Evolutionary conservation across 2,329 filamentous ascomycete species (phyloP).

Genomic region (Aspergillus fumigatus): DNA sequence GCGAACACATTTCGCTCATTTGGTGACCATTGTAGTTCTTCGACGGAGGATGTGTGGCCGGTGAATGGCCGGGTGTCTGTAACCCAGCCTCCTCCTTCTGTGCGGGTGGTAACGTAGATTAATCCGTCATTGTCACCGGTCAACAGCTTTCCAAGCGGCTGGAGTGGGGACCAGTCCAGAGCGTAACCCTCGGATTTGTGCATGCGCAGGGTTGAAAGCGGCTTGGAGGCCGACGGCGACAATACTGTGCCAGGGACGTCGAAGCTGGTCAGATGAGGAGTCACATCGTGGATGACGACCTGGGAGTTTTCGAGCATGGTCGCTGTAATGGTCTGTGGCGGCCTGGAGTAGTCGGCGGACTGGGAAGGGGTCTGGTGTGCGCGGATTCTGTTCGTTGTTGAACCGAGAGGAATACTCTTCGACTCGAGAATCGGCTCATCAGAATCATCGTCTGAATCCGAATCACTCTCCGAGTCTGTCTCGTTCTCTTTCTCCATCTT

Average conservation of each 20-base stretch:
- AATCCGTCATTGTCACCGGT: constrained; percentile 88
- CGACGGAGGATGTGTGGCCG: constrained; percentile 79
- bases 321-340: constrained; percentile 79
- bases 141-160: constrained; percentile 76
- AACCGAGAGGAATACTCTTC: constrained; percentile 77
- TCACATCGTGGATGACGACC: constrained; percentile 91
- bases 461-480: constrained; percentile 65
- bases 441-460: constrained; percentile 68
- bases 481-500: constrained; percentile 73
- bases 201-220: constrained; percentile 77
- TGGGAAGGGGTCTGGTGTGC: constrained; percentile 71
- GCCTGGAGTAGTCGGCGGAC: constrained; percentile 58
- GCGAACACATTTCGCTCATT: constrained; percentile 91
- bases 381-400: constrained; percentile 91
- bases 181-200: constrained; percentile 95
- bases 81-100: constrained; percentile 81
- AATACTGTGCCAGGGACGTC: constrained; percentile 81
- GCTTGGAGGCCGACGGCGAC: constrained; percentile 79
- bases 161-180: constrained; percentile 87
- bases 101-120: constrained; percentile 83
- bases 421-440: constrained; percentile 87
- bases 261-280: constrained; percentile 81
- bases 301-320: constrained; percentile 88
- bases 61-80: constrained; percentile 80
- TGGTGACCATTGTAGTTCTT: constrained; percentile 96